phyloP scores from a whole-genome alignment of 495 filamentous ascomycete species.

The Delitschia confertaspora region DNA sequence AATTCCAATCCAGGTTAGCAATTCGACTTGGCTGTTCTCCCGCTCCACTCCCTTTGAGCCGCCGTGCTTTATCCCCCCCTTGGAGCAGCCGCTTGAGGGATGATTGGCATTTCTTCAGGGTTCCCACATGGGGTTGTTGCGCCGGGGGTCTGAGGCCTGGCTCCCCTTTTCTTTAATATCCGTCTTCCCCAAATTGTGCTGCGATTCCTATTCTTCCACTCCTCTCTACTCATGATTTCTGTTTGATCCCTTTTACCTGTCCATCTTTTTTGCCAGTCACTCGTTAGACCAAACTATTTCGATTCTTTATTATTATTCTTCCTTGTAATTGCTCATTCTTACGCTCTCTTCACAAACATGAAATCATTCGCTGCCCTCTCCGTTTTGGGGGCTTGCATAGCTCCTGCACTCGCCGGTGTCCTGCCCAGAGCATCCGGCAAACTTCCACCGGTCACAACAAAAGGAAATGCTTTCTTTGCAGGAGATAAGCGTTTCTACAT shows the following conservation, averaged over 20 bases:
- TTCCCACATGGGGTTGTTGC: slow-evolving; percentile 6
- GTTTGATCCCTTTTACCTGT: slow-evolving; percentile 10
- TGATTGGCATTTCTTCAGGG: slow-evolving; percentile 24
- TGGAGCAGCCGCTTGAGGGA: slow-evolving; percentile 11
- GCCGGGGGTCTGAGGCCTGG: not conserved
- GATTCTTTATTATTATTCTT: slow-evolving; percentile 6
- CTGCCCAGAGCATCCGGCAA: slow-evolving; percentile 15
- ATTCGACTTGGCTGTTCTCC: slow-evolving; percentile 14
- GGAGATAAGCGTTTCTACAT: slow-evolving; percentile 80
- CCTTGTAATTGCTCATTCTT: slow-evolving; percentile 1
- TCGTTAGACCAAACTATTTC: slow-evolving; percentile 15
- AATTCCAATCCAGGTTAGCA: not conserved
- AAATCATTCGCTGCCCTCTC: slow-evolving; percentile 13
- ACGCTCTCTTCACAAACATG: slow-evolving; percentile 7
- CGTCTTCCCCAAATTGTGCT: not conserved
- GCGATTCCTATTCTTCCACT: no score
- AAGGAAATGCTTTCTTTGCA: slow-evolving; percentile 67
- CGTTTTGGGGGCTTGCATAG: slow-evolving; percentile 5
- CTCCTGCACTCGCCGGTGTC: slow-evolving; percentile 12
- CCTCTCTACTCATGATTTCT: slow-evolving; percentile 7
- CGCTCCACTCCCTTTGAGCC: slow-evolving; percentile 11
- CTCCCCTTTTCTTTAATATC: slow-evolving; percentile 16
- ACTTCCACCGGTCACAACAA: slow-evolving; percentile 37
- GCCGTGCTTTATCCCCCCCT: slow-evolving; percentile 15
- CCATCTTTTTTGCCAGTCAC: slow-evolving; percentile 20